phyloP scores from a whole-genome alignment of 768 basidiomycete species.

The Lyophyllum atratum region DNA sequence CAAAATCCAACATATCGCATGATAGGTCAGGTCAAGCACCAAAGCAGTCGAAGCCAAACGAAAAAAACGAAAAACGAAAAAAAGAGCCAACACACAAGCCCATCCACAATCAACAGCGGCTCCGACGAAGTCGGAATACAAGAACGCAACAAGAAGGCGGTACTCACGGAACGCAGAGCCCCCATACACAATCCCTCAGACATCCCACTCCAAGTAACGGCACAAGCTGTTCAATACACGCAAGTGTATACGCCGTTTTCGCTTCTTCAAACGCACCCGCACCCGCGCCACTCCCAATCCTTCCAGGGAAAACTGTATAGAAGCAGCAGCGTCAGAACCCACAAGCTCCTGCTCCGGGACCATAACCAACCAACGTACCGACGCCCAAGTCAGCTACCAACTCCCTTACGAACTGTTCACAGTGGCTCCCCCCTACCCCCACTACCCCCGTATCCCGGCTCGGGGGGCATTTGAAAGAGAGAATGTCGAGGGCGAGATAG shows the following conservation, averaged over 20 bases:
- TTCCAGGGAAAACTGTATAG: conserved; percentile 10
- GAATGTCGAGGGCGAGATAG: conserved; percentile 76
- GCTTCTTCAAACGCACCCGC: conserved; percentile 25
- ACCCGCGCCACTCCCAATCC: background rate
- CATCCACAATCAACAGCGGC: background rate
- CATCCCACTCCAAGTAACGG: conserved; percentile 54
- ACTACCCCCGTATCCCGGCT: conserved; percentile 25
- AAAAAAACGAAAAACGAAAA: background rate
- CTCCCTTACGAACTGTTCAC: conserved; percentile 32
- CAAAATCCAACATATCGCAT: no score
- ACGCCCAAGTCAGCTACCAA: conserved; percentile 14
- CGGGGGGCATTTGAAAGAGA: conserved; percentile 38
- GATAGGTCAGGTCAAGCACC: no score
- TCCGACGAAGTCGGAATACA: conserved; percentile 8
- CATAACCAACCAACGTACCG: conserved; percentile 11
- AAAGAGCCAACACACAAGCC: background rate
- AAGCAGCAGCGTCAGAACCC: background rate
- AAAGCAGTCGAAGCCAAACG: background rate
- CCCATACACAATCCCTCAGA: conserved; percentile 58
- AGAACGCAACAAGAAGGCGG: background rate
- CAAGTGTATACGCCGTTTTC: conserved; percentile 66
- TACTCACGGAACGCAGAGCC: conserved; percentile 67
- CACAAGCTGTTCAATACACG: conserved; percentile 78
- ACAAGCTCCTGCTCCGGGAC: no score
- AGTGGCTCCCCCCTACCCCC: conserved; percentile 29